A percentile compares a stretch with the other conserved stretches of the same genome.
Conservation (phyloP, 805 yeast genomes). For the Candida nemodendra region DNA sequence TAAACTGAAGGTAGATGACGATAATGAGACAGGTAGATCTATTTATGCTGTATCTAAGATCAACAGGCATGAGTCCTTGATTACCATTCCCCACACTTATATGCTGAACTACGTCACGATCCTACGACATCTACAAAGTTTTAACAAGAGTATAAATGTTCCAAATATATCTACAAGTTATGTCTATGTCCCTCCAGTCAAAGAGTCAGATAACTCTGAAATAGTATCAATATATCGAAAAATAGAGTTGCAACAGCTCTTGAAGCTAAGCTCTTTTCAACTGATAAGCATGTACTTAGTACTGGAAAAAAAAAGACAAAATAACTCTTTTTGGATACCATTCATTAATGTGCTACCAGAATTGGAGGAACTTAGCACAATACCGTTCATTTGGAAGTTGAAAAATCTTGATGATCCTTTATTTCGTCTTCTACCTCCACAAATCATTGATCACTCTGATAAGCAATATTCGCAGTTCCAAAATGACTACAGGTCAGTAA, state of each 20-base stretch:
- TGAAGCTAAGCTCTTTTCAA: conserved; percentile 57
- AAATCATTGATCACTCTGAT: conserved; percentile 39
- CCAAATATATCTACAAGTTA: conserved; percentile 16
- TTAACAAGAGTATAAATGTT: conserved; percentile 29
- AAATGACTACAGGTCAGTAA: conserved; percentile 44
- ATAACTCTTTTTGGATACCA: conserved; percentile 61
- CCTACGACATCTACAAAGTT: conserved; percentile 40
- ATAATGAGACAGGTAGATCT: conserved; percentile 60
- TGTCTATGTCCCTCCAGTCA: conserved; percentile 25
- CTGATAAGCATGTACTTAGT: conserved; percentile 49
- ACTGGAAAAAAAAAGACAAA: conserved; percentile 41
- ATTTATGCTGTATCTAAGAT: conserved; percentile 45
- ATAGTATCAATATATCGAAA: conserved; percentile 15
- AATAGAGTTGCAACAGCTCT: conserved; percentile 32
- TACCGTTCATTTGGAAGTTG: conserved; percentile 67
- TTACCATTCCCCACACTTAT: conserved; percentile 56
- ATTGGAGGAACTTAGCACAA: conserved; percentile 45
- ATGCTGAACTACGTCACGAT: conserved; percentile 60
- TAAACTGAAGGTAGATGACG: conserved; percentile 41
- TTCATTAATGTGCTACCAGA: conserved; percentile 66
- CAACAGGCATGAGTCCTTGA: conserved; percentile 41
- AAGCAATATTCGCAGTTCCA: conserved; percentile 43
- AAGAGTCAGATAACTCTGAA: conserved; percentile 3
- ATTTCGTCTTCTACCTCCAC: conserved; percentile 42
- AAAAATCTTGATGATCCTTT: conserved; percentile 27